Evolutionary conservation across 768 basidiomycete genomes (phyloP).

Genomic region (Imleria badia): DNA sequence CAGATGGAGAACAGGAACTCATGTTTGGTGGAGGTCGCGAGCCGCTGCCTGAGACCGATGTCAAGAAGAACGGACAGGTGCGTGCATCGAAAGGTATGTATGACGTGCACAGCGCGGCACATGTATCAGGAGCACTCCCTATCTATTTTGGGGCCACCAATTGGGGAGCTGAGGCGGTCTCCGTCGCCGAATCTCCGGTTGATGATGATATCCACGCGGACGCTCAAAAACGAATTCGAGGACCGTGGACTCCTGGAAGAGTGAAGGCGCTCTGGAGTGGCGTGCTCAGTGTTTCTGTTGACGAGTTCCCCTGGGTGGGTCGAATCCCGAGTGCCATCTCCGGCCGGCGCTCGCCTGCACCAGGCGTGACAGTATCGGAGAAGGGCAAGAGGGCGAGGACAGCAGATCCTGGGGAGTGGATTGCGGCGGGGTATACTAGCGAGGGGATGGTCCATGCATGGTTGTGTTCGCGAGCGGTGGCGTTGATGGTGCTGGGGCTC

Average conservation of each 20-base stretch:
- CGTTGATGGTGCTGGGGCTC: constrained; percentile 54
- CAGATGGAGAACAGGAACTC: constrained; percentile 44
- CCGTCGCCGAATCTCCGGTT: constrained; percentile 9
- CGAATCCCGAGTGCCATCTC: constrained; percentile 52
- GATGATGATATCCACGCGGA: constrained; percentile 9
- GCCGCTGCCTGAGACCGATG: constrained; percentile 12
- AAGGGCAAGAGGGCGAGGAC: constrained; percentile 7
- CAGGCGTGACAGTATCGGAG: not conserved
- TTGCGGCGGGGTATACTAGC: constrained; percentile 67
- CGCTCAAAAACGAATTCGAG: constrained; percentile 9
- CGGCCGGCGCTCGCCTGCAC: constrained; percentile 34
- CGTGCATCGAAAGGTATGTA: constrained; percentile 31
- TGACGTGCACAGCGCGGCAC: constrained; percentile 37
- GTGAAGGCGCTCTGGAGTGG: constrained; percentile 65
- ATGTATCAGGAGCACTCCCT: constrained; percentile 51
- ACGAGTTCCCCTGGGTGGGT: constrained; percentile 70
- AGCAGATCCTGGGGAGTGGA: constrained; percentile 60
- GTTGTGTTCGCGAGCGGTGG: constrained; percentile 59
- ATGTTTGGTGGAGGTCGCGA: constrained; percentile 68
- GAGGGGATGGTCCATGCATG: constrained; percentile 77
- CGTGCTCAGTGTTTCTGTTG: constrained; percentile 59
- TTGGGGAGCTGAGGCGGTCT: constrained; percentile 42
- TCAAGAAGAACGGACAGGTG: not conserved
- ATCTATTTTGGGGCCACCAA: constrained; percentile 49
- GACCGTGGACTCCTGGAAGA: constrained; percentile 41